Base-by-base conservation (phyloP, 768 basidiomycete species). In the Boletus huronensis region DNA sequence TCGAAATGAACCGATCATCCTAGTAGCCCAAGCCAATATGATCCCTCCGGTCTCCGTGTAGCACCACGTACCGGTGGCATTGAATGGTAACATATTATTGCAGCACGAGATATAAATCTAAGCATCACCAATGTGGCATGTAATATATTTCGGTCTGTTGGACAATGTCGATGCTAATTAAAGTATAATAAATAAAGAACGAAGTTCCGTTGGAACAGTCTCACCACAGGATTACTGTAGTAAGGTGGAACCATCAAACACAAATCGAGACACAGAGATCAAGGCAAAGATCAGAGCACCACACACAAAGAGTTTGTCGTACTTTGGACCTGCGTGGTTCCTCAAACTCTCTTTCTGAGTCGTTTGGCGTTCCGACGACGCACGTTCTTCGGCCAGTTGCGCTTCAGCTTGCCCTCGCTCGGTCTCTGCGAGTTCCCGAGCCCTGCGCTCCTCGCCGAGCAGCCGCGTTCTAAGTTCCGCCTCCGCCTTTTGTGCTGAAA, bases 371-470 rank as follows among this genome's bases (percentile, higher is more conserved):
- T 63, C 42, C 61, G 36, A 45, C 13, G 39, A 25, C 3, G 48
- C 45, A 41, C 54, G 61, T 51, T 50, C 61, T 17, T 62, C 58
- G 10, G 44, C 60, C 11, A 65, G 53, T 26, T 57, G 60, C 6
- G 49, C 50, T 29, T 69, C 61, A 6, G 47, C 58, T 19, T 16
- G 55, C 25, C 42, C 48, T 35, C 52, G 61, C 14, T 53, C 55
- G 4, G 34, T 52, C 23, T 62, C 65, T 43, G 65, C 61, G 8
- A 55, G 52, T 14, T 58, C 55, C 41, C 61, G 59, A 14, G 58
- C 56, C 25, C 29, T 55, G 7, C 65, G 53, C 44, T 65, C 63
- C 38, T 65, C 59, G 41, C 51, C 65, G n/a, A 69, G 61, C n/a
- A 54, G 19, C 6, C 48, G 58, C 11, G 45, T 51, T 9, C 50